phyloP scores from a whole-genome alignment of 768 basidiomycete species.

The Clitopilus passeckerianus region DNA sequence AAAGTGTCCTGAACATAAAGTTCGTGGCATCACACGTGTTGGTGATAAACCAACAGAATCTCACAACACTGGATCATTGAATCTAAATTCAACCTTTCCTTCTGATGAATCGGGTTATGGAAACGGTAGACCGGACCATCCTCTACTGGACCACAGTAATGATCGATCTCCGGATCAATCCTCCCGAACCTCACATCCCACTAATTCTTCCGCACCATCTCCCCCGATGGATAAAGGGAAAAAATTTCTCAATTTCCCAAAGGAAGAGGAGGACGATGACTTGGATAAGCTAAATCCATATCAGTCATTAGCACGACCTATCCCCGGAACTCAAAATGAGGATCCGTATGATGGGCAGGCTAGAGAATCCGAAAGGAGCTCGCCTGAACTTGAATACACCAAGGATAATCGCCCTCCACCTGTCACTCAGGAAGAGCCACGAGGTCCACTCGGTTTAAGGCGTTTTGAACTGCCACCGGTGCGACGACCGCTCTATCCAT shows the following conservation, averaged over 20 bases:
- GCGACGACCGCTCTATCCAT: neutral
- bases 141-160: neutral
- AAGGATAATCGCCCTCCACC: neutral
- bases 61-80: neutral
- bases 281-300: neutral
- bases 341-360: neutral
- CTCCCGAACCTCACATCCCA: neutral
- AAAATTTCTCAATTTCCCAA: neutral
- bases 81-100: neutral
- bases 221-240: neutral
- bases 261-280: neutral
- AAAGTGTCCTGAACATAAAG: neutral
- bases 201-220: neutral
- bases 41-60: neutral
- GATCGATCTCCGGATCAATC: neutral
- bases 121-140: neutral
- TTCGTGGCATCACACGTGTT: neutral
- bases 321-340: neutral
- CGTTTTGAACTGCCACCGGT: neutral
- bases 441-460: neutral
- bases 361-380: neutral
- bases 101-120: neutral
- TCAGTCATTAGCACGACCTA: neutral
- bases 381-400: neutral
- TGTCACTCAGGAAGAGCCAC: neutral